These are phyloP conservation scores for Crithidia expoeki DNA, from an alignment of 208 protist genomes.

Conservation along the genomic window DNA sequence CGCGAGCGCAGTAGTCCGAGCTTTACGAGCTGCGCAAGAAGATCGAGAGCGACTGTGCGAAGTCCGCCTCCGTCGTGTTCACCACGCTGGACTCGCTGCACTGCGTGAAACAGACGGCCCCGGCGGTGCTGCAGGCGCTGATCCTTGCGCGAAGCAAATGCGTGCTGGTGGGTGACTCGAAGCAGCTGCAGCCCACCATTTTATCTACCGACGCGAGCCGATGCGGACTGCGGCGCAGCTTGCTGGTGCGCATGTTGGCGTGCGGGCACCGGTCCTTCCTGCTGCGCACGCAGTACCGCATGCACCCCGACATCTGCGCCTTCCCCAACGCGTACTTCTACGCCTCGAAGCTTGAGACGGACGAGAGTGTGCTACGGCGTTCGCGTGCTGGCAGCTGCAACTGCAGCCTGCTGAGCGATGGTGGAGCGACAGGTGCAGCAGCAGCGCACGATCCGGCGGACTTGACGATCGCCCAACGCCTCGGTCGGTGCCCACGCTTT, in stretches of 20 bases:
- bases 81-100: slow-evolving; percentile 83
- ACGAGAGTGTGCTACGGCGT: slow-evolving; percentile 41
- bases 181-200: slow-evolving; percentile 92
- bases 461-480: slow-evolving; percentile 22
- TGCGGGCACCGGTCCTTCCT: slow-evolving; percentile 60
- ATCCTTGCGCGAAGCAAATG: slow-evolving; percentile 51
- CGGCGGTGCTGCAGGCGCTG: slow-evolving; percentile 79
- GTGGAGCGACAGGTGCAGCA: not conserved
- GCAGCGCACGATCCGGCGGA: not conserved
- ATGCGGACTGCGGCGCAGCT: slow-evolving; percentile 63
- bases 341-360: slow-evolving; percentile 55
- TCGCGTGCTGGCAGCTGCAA: not conserved
- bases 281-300: slow-evolving; percentile 90
- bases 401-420: not conserved
- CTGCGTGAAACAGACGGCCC: slow-evolving; percentile 83
- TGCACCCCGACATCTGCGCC: slow-evolving; percentile 86
- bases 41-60: slow-evolving; percentile 34
- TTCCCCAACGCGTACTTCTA: slow-evolving; percentile 91
- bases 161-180: slow-evolving; percentile 89
- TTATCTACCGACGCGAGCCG: slow-evolving; percentile 57
- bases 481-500: slow-evolving; percentile 48
- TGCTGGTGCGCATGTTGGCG: slow-evolving; percentile 80
- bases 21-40: slow-evolving; percentile 1
- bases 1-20: too few species aligned
- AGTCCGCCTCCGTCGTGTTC: slow-evolving; percentile 55